Conservation (phyloP, 139 green algal species). For the Deuterostichococcus epilithicus region DNA sequence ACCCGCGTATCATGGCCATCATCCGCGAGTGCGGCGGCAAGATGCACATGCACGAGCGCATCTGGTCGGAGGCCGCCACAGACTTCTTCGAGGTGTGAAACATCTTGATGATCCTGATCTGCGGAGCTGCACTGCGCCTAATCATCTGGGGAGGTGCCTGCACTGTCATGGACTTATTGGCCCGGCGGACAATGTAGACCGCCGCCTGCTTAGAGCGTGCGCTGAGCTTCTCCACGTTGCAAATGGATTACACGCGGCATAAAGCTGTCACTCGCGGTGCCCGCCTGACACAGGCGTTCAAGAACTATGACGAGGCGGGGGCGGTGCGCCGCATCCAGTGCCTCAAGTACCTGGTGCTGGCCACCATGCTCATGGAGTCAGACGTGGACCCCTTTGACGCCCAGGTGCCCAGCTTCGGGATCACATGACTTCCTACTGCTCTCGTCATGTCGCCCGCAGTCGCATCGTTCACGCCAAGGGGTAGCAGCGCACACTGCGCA, state of each 20-base stretch:
- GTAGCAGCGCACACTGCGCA: too few species aligned
- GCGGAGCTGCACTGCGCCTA: too few species aligned
- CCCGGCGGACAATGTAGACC: too few species aligned
- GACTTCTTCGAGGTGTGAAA: constrained; percentile 96
- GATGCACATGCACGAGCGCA: constrained; percentile 95
- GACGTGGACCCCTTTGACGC: constrained; percentile 95
- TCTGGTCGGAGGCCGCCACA: constrained; percentile 85
- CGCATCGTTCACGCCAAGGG: too few species aligned
- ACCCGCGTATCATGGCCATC: constrained; percentile 96
- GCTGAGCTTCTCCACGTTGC: too few species aligned
- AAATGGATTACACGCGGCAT: background rate
- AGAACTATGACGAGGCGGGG: constrained; percentile 95
- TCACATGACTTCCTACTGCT: background rate
- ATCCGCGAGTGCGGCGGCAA: constrained; percentile 98
- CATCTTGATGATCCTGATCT: background rate
- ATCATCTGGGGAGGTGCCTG: background rate
- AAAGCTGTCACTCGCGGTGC: constrained; percentile 1
- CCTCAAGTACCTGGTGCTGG: constrained; percentile 98
- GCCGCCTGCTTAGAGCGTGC: too few species aligned
- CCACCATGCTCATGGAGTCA: constrained; percentile 96
- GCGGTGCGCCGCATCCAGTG: constrained; percentile 79
- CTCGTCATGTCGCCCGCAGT: background rate
- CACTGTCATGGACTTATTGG: too few species aligned
- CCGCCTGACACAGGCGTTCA: constrained; percentile 85
- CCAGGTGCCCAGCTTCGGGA: constrained; percentile 44